Evolutionary conservation across 352 stramenopile genomes (phyloP), one percentile per base, ranked within the genome.

Genomic region (Phytopythium delawarense): DNA sequence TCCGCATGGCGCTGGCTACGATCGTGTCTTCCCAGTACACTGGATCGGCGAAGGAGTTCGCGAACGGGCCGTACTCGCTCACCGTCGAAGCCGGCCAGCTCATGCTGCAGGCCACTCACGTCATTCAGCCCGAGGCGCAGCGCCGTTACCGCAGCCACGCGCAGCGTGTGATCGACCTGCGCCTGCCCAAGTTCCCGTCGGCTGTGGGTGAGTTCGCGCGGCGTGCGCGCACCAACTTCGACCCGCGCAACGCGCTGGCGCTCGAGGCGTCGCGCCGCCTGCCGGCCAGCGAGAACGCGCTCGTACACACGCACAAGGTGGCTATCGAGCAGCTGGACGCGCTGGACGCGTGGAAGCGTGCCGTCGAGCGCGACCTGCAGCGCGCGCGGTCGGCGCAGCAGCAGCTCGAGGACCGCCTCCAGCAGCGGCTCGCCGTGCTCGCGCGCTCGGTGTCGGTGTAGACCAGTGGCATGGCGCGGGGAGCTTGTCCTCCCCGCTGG

Each of bases 311-410:
- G 53, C 85, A 94, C 40, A 85, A 84, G 55, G 67, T 91, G n/a
- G 85, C 79, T 59, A 79, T 89, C 51, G 73, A 89, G 61, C 89
- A 92, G 63, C 71, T 92, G 32, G 82, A 94, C 40, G 40, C 87
- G 35, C 65, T 94, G 16, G 74, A 88, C 40, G 66, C 75, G 63
- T 94, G 85, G 85, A 72, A 76, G 53, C 57, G 57, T 13, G 71
- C 75, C 1, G 79, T 94, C 15, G 77, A 77, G 63, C 64, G 76
- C 35, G 85, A 94, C 57, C 78, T 81, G 32, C 61, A 71, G 32
- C 67, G 74, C 44, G 84, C 84, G 18, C 63, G 71, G 18, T 63
- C 75, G 32, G 77, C 79, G 16, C 79, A 88, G 62, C 70, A 63
- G 40, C 65, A 70, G 21, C 67, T 89, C 8, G 84, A 92, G 59